These are phyloP conservation scores for Striga asiatica DNA, from an alignment of 257 asterid species.

Conservation along the genomic window DNA sequence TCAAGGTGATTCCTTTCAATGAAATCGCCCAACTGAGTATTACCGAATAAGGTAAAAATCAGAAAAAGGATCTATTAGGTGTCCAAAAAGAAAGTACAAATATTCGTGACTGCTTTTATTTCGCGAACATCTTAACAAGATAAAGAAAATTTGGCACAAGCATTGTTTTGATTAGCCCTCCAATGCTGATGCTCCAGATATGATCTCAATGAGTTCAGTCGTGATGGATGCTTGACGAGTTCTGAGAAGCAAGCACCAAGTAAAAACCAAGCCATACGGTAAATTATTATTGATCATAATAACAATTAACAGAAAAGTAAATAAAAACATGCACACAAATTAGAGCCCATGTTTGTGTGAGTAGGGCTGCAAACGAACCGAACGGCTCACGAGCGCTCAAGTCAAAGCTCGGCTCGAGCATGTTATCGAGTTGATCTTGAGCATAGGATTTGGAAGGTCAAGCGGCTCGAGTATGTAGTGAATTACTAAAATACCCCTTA, in stretches of 20 bases:
- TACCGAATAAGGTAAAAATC: slow-evolving; percentile 8
- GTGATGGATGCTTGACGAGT: slow-evolving; percentile 98
- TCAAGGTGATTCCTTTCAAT: slow-evolving; percentile 14
- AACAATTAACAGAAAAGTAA: background rate
- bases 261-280: slow-evolving; percentile 4
- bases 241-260: slow-evolving; percentile 31
- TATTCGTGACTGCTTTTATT: slow-evolving; percentile 27
- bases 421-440: too few relatives aligned
- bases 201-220: slow-evolving; percentile 80
- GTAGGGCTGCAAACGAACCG: too few relatives aligned
- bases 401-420: too few relatives aligned
- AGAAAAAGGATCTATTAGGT: background rate
- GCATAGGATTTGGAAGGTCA: too few relatives aligned
- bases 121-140: slow-evolving; percentile 34
- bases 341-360: too few relatives aligned
- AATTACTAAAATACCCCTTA: too few relatives aligned
- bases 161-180: slow-evolving; percentile 31
- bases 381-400: too few relatives aligned
- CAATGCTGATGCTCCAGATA: slow-evolving; percentile 93
- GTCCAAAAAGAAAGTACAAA: slow-evolving; percentile 11
- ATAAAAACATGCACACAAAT: background rate
- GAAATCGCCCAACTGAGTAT: slow-evolving; percentile 17
- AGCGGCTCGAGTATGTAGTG: too few relatives aligned
- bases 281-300: background rate
- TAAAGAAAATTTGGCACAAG: background rate